These are phyloP conservation scores for Termitomyces sp. DNA, from an alignment of 1,284 basidiomycete genomes.

Conservation along the genomic window DNA sequence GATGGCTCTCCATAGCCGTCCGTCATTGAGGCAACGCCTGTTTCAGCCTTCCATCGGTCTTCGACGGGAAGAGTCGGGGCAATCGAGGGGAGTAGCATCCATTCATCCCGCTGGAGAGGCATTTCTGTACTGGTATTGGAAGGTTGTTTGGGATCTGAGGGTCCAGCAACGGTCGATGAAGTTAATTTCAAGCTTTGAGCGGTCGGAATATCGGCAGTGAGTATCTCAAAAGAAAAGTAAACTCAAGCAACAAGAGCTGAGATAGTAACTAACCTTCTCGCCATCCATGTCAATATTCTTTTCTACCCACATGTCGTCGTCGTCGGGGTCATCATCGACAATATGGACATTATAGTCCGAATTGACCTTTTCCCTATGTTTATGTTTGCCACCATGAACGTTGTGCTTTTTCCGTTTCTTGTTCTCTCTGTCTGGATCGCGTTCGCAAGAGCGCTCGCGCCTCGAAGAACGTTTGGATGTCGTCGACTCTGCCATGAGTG, in stretches of 20 bases:
- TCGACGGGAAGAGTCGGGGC: constrained; percentile 21
- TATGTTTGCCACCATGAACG: constrained; percentile 27
- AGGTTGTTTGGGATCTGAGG: constrained; percentile 42
- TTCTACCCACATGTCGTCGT: constrained; percentile 80
- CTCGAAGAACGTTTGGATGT: constrained; percentile 19
- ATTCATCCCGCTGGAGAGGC: constrained; percentile 70
- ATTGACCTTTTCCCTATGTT: constrained; percentile 27
- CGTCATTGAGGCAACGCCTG: constrained; percentile 49
- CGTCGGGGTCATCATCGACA: constrained; percentile 62
- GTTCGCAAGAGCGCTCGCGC: constrained; percentile 24
- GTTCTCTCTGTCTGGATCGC: constrained; percentile 35
- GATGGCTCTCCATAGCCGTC: constrained; percentile 69
- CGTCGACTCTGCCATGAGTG: constrained; percentile 16
- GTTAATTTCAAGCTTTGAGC: constrained; percentile 66
- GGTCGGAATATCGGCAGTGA: constrained; percentile 75
- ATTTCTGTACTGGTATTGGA: constrained; percentile 40
- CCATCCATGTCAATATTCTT: constrained; percentile 80
- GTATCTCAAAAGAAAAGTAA: constrained; percentile 37
- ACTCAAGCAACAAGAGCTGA: not conserved
- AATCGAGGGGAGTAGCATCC: constrained; percentile 68
- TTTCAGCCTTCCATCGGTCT: constrained; percentile 19
- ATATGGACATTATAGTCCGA: constrained; percentile 34
- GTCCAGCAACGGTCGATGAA: constrained; percentile 45
- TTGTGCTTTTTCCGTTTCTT: constrained; percentile 50
- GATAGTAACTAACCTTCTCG: constrained; percentile 48